Evolutionary conservation across 2,329 filamentous ascomycete genomes (phyloP).

Genomic region (Pseudogymnoascus sp.): DNA sequence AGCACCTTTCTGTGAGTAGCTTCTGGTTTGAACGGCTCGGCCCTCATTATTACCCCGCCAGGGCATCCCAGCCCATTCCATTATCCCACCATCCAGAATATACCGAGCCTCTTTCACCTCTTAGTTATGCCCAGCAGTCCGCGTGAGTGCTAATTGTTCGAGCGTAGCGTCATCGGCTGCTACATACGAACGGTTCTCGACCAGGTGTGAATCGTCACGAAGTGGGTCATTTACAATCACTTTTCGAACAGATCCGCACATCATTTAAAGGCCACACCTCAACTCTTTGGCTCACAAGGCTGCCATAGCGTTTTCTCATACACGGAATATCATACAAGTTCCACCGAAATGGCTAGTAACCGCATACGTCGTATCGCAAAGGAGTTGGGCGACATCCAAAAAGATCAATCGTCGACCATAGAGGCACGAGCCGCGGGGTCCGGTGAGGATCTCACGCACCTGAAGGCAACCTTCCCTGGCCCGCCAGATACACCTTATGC

Average conservation of each 20-base stretch:
- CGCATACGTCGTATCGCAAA: conserved; percentile 54
- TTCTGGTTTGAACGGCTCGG: not conserved
- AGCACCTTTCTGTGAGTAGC: not conserved
- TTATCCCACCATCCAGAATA: not conserved
- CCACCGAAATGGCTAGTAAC: conserved; percentile 22
- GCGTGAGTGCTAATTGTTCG: not conserved
- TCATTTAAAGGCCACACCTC: not conserved
- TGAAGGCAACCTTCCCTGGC: conserved; percentile 75
- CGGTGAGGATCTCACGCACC: conserved; percentile 66
- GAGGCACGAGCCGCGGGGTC: conserved; percentile 53
- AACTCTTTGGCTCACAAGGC: not conserved
- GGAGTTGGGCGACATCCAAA: conserved; percentile 67
- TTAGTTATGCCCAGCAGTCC: not conserved
- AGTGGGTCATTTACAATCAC: conserved; percentile 5
- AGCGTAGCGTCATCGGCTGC: not conserved
- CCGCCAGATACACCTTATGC: conserved; percentile 92
- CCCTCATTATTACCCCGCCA: conserved; percentile 9
- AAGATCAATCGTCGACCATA: conserved; percentile 71
- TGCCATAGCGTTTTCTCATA: not conserved
- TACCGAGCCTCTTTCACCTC: not conserved
- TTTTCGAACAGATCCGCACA: not conserved
- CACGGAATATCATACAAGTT: not conserved
- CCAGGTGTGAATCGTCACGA: not conserved
- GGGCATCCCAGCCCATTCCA: conserved; percentile 1
- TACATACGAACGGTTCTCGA: not conserved